Conservation (phyloP, 2,329 filamentous ascomycete genomes). For the Claviceps sp. region DNA sequence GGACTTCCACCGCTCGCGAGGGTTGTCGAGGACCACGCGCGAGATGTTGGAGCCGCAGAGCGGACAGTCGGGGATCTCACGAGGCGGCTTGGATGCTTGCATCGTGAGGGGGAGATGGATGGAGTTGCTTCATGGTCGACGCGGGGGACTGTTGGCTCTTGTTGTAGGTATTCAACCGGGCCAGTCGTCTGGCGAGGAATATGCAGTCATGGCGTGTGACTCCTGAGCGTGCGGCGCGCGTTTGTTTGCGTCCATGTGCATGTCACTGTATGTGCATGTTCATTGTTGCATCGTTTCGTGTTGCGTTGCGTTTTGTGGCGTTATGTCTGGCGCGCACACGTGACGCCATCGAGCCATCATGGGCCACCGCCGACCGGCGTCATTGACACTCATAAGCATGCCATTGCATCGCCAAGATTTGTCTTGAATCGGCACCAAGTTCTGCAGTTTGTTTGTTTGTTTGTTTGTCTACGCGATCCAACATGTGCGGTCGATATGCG, state of each 20-base stretch:
- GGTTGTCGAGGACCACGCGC: neutral
- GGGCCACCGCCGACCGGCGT: no score
- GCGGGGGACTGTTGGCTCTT: no score
- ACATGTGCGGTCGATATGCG: slow-evolving; percentile 26
- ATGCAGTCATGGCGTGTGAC: no score
- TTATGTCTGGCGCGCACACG: neutral
- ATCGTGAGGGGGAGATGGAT: neutral
- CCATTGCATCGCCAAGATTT: no score
- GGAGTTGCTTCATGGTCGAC: no score
- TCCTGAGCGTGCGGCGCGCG: no score
- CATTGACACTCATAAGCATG: no score
- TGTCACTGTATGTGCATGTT: neutral
- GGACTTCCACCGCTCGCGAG: slow-evolving; percentile 5
- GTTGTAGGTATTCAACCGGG: no score
- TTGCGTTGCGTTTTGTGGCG: neutral
- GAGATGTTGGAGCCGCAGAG: slow-evolving; percentile 5
- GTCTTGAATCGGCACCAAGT: no score
- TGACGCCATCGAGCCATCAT: neutral
- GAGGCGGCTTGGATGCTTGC: neutral
- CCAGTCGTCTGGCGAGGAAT: no score
- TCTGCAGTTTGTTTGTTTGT: no score
- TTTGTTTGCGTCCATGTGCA: no score
- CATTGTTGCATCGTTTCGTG: neutral
- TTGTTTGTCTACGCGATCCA: neutral
- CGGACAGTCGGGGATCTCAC: slow-evolving; percentile 1